Evolutionary conservation across 352 stramenopile species (phyloP).

Genomic region (Phytopythium litorale): DNA sequence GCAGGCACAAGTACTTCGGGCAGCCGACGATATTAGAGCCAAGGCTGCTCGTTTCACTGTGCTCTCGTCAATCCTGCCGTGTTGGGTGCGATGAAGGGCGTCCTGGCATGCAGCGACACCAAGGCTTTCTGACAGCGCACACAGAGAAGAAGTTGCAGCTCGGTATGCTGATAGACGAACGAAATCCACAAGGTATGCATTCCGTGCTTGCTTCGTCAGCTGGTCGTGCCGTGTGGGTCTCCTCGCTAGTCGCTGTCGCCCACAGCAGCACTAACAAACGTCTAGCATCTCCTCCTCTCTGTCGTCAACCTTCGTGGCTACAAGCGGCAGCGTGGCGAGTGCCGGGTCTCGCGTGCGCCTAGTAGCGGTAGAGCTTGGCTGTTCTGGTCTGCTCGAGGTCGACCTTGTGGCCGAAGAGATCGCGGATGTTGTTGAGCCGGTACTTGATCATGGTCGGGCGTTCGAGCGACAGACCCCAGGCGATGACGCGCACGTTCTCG

Average conservation of each 20-base stretch:
- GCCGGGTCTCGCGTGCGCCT: slow-evolving; percentile 11
- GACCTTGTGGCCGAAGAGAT: slow-evolving; percentile 99
- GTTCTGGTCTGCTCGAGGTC: slow-evolving; percentile 95
- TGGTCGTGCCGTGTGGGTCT: not conserved
- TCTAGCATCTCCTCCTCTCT: slow-evolving; percentile 3
- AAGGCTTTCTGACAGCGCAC: not conserved
- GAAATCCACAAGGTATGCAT: slow-evolving; percentile 9
- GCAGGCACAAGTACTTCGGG: not conserved
- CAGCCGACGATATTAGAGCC: not conserved
- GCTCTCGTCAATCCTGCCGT: not conserved
- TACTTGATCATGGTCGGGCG: slow-evolving; percentile 99
- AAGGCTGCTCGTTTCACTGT: not conserved
- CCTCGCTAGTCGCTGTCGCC: not conserved
- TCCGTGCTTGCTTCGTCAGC: not conserved
- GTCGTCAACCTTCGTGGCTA: not conserved
- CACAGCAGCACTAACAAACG: slow-evolving; percentile 10
- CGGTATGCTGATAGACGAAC: slow-evolving; percentile 4
- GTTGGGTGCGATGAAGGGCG: not conserved
- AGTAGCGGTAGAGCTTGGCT: slow-evolving; percentile 88
- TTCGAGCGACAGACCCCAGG: slow-evolving; percentile 98
- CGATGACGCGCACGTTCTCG: slow-evolving; percentile 98
- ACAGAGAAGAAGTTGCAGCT: not conserved
- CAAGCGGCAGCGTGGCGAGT: not conserved
- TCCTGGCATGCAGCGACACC: not conserved
- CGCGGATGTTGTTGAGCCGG: slow-evolving; percentile 98